A percentile compares a stretch with the other conserved stretches of the same genome.
Conservation (phyloP, 2,329 filamentous ascomycete species). For the Ophiostoma populinum region DNA sequence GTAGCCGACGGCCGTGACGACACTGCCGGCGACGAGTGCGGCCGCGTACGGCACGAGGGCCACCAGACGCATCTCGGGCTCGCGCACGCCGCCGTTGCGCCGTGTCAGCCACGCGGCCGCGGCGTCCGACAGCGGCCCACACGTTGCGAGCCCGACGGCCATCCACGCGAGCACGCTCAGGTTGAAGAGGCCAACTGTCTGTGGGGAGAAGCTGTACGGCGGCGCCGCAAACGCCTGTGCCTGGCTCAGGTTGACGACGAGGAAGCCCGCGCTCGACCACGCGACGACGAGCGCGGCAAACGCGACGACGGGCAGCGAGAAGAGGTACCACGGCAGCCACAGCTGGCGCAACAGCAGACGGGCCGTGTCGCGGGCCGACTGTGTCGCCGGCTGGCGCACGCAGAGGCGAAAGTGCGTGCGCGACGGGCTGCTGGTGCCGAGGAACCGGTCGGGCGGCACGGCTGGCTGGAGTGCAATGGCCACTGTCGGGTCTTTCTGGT, state of each 20-base stretch:
- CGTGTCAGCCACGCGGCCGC: conserved; percentile 21
- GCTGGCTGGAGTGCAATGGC: neutral
- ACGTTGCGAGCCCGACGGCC: conserved; percentile 23
- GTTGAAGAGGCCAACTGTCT: conserved; percentile 29
- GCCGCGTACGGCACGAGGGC: conserved; percentile 27
- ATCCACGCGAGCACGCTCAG: conserved; percentile 26
- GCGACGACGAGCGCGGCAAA: conserved; percentile 44
- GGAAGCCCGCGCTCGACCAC: conserved; percentile 26
- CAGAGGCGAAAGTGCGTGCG: conserved; percentile 38
- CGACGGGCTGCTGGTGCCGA: conserved; percentile 36
- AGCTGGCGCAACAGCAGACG: conserved; percentile 33
- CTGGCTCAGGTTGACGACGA: conserved; percentile 41
- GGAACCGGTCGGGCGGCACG: conserved; percentile 28
- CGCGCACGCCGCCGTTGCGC: conserved; percentile 27
- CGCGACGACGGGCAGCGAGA: conserved; percentile 44
- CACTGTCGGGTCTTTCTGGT: neutral
- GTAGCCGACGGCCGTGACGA: conserved; percentile 29
- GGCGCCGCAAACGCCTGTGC: conserved; percentile 24
- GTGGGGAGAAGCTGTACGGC: conserved; percentile 25
- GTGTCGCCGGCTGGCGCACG: no score
- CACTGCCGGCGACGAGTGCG: conserved; percentile 26
- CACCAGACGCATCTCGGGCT: conserved; percentile 29
- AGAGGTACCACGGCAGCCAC: conserved; percentile 44
- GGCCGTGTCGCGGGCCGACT: no score
- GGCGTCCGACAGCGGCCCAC: conserved; percentile 27